Conservation (phyloP, 306 rosid species). For the Fragaria ananassa region DNA sequence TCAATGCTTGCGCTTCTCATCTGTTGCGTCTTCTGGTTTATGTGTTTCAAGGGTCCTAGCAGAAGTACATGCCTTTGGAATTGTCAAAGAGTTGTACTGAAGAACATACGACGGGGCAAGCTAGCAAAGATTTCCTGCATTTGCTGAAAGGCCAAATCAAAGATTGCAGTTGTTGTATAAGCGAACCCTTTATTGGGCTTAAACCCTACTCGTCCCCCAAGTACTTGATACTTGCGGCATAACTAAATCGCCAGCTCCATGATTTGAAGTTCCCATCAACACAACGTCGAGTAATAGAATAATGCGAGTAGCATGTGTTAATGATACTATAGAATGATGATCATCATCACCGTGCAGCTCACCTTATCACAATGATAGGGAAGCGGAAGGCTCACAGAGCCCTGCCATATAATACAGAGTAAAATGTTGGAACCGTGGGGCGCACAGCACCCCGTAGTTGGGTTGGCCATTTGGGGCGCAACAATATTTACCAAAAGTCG, state of each 20-base stretch:
- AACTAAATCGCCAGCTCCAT: no score
- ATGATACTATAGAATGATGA: neutral
- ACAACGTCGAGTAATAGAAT: neutral
- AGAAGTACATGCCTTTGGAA: neutral
- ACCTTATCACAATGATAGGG: neutral
- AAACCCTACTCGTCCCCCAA: neutral
- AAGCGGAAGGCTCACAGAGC: neutral
- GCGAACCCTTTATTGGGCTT: neutral
- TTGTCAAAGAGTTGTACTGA: neutral
- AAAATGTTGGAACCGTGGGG: slow-evolving; percentile 41
- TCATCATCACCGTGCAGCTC: neutral
- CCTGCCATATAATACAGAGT: neutral
- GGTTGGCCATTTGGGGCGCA: slow-evolving; percentile 45
- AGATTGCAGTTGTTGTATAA: neutral
- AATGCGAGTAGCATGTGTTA: neutral
- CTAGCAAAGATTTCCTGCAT: neutral
- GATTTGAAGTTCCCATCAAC: neutral
- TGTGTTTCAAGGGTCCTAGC: neutral
- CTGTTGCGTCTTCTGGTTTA: neutral
- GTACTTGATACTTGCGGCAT: neutral
- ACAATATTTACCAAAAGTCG: neutral
- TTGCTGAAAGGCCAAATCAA: neutral
- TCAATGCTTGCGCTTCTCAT: neutral
- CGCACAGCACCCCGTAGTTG: slow-evolving; percentile 32
- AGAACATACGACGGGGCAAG: no score